A percentile compares a stretch with the other conserved stretches of the same genome.
These are phyloP conservation scores for Saposhnikovia divaricata DNA, from an alignment of 129 eudicot species.

Conservation along the genomic window DNA sequence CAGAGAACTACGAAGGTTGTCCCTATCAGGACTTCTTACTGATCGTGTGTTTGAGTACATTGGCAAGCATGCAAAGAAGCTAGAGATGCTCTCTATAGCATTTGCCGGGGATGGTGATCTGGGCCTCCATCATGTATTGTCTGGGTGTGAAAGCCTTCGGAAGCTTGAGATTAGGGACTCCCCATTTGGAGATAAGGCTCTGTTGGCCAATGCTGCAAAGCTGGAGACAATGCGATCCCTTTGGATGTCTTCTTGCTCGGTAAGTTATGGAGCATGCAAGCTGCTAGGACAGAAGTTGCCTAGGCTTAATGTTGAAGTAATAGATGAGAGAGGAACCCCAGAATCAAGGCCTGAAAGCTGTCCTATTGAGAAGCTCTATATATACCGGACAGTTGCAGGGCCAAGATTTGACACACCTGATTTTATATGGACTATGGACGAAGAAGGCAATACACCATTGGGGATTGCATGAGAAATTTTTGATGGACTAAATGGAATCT, in stretches of 20 bases:
- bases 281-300: conserved; percentile 74
- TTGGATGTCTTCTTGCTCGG: conserved; percentile 98
- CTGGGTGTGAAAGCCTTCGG: conserved; percentile 86
- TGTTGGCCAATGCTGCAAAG: conserved; percentile 83
- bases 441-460: conserved; percentile 19
- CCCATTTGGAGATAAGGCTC: conserved; percentile 90
- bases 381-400: conserved; percentile 77
- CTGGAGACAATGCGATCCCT: conserved; percentile 99
- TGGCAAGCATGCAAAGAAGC: conserved; percentile 64
- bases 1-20: conserved; percentile 56
- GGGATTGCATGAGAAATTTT: conserved; percentile 14
- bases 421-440: conserved; percentile 66
- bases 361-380: conserved; percentile 74
- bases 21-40: conserved; percentile 66
- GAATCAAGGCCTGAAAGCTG: conserved; percentile 49
- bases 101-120: conserved; percentile 87
- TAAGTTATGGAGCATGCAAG: conserved; percentile 85
- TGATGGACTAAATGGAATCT: neutral
- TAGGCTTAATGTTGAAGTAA: conserved; percentile 84
- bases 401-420: conserved; percentile 68
- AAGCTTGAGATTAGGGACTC: conserved; percentile 95
- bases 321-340: conserved; percentile 74
- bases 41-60: conserved; percentile 63
- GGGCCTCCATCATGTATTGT: conserved; percentile 75
- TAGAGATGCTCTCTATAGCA: conserved; percentile 93